Percentiles rank a stretch among this genome's conserved stretches.
Conservation (phyloP, 441 rosid species). For the Gossypium laxum region DNA sequence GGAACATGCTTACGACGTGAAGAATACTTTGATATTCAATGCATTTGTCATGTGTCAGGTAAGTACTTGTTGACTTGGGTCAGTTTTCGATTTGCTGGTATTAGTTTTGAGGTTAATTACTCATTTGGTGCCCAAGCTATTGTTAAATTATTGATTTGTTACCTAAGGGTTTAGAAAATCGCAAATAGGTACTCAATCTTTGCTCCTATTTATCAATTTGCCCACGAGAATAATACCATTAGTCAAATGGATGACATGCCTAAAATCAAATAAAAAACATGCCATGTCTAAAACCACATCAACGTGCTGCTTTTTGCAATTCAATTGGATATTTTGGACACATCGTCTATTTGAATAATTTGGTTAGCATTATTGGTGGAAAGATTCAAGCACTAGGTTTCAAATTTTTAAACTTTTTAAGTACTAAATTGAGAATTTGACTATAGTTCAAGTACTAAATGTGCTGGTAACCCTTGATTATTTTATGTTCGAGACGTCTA, state of each 20-base stretch:
- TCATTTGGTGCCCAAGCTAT: background rate
- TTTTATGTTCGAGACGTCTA: background rate
- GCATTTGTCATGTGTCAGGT: slow-evolving; percentile 88
- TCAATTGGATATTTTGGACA: background rate
- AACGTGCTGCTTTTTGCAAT: background rate
- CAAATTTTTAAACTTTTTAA: background rate
- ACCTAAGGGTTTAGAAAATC: background rate
- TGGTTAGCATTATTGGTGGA: background rate
- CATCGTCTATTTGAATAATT: background rate
- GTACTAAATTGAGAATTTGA: background rate
- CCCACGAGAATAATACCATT: background rate
- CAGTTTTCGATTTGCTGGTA: background rate
- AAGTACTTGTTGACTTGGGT: slow-evolving; percentile 20
- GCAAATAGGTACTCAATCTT: background rate
- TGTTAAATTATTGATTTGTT: background rate
- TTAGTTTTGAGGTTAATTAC: background rate
- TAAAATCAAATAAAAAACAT: background rate
- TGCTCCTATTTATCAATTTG: background rate
- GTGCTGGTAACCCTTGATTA: background rate
- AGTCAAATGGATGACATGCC: background rate
- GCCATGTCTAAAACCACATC: background rate
- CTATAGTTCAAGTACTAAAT: background rate
- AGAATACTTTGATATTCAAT: slow-evolving; percentile 86
- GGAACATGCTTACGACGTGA: slow-evolving; percentile 46
- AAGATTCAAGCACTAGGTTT: background rate